Conservation (phyloP, 768 basidiomycete genomes). For the Russula ochroleuca region DNA sequence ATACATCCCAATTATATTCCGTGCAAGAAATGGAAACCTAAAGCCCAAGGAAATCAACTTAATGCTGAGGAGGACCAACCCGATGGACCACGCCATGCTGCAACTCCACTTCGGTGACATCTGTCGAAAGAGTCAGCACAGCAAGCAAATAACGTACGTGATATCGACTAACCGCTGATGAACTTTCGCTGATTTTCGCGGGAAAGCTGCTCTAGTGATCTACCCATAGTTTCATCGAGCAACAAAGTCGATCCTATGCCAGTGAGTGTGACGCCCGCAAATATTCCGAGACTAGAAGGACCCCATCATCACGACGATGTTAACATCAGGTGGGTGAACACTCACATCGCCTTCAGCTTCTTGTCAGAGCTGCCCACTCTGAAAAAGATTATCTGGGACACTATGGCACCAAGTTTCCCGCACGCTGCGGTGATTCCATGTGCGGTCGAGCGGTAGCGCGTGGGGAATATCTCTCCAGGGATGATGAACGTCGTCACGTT, state of each 20-base stretch:
- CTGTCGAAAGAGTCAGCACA: neutral
- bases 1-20: neutral
- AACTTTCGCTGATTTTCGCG: conserved; percentile 36
- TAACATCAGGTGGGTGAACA: conserved; percentile 4
- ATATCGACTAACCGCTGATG: conserved; percentile 22
- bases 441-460: conserved; percentile 41
- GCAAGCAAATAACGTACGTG: neutral
- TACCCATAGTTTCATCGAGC: conserved; percentile 41
- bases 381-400: conserved; percentile 40
- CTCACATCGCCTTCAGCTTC: conserved; percentile 36
- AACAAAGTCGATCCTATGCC: conserved; percentile 42
- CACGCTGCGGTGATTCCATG: conserved; percentile 44
- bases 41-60: neutral
- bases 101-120: neutral
- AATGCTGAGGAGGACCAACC: neutral
- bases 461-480: conserved; percentile 44
- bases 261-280: conserved; percentile 43
- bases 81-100: neutral
- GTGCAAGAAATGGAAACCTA: neutral
- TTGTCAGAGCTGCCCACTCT: conserved; percentile 14
- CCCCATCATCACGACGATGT: neutral
- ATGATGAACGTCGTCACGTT: conserved; percentile 45
- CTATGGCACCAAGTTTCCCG: conserved; percentile 45
- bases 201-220: conserved; percentile 36
- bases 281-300: conserved; percentile 38